phyloP scores from a whole-genome alignment of 1,139 yeast genomes.

The Suhomyces bolitotheri region DNA sequence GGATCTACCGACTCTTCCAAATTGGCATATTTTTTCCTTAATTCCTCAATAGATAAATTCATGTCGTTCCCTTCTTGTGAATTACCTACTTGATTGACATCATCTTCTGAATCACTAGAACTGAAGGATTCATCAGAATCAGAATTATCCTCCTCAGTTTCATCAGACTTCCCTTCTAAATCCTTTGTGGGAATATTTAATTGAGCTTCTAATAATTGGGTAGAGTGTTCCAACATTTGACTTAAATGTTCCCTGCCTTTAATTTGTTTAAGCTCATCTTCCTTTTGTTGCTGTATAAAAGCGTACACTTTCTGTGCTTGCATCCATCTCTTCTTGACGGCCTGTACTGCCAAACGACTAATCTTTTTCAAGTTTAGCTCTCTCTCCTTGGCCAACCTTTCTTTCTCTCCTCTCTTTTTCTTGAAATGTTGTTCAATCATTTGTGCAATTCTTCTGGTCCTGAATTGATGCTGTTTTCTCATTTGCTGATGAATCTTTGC shows the following conservation, averaged over 20 bases:
- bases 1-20: slow-evolving; percentile 32
- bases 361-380: slow-evolving; percentile 66
- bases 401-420: slow-evolving; percentile 85
- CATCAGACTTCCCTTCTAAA: slow-evolving; percentile 25
- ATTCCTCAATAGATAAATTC: slow-evolving; percentile 62
- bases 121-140: slow-evolving; percentile 18
- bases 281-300: slow-evolving; percentile 52
- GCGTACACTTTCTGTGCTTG: slow-evolving; percentile 83
- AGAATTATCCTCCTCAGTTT: slow-evolving; percentile 18
- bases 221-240: slow-evolving; percentile 87
- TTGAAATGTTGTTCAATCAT: slow-evolving; percentile 89
- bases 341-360: slow-evolving; percentile 78
- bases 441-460: slow-evolving; percentile 70
- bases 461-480: slow-evolving; percentile 63
- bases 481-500: slow-evolving; percentile 71
- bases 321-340: slow-evolving; percentile 88
- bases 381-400: slow-evolving; percentile 68
- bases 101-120: slow-evolving; percentile 22
- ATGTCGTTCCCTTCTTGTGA: slow-evolving; percentile 42
- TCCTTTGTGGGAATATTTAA: slow-evolving; percentile 39
- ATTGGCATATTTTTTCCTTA: slow-evolving; percentile 62
- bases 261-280: slow-evolving; percentile 66
- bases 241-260: slow-evolving; percentile 88
- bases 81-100: slow-evolving; percentile 15
- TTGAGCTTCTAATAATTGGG: slow-evolving; percentile 86